Conservation (phyloP, 495 filamentous ascomycete species). For the Daldinia grandis region DNA sequence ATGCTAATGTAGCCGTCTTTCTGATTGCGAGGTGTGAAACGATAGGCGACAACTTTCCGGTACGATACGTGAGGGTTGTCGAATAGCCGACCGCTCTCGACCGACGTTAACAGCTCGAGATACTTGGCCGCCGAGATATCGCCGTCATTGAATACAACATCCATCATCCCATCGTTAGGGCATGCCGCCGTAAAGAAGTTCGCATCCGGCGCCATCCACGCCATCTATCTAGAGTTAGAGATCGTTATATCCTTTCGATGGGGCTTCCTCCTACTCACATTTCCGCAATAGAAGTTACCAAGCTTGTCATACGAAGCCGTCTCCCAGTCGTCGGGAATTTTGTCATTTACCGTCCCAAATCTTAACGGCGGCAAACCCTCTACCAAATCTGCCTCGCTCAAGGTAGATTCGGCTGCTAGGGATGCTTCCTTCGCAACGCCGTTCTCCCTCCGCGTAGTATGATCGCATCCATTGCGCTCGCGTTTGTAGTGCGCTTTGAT, state of each 20-base stretch:
- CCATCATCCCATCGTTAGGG: slow-evolving; percentile 84
- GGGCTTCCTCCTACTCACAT: slow-evolving; percentile 55
- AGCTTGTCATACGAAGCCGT: slow-evolving; percentile 75
- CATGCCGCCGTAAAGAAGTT: slow-evolving; percentile 90
- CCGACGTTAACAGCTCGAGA: slow-evolving; percentile 70
- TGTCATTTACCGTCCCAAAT: slow-evolving; percentile 80
- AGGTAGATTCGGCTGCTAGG: slow-evolving; percentile 23
- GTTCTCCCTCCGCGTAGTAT: slow-evolving; percentile 26
- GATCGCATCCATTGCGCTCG: slow-evolving; percentile 48
- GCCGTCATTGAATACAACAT: slow-evolving; percentile 82
- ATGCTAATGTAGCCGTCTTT: slow-evolving; percentile 87
- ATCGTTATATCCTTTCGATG: neutral
- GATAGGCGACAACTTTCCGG: slow-evolving; percentile 81
- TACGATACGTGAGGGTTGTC: slow-evolving; percentile 79
- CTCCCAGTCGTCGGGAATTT: slow-evolving; percentile 78
- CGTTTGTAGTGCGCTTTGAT: slow-evolving; percentile 77
- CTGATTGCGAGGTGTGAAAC: slow-evolving; percentile 77
- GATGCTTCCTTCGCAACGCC: slow-evolving; percentile 13
- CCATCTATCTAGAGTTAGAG: slow-evolving; percentile 65
- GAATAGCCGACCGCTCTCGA: slow-evolving; percentile 78
- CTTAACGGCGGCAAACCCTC: slow-evolving; percentile 74
- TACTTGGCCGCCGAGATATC: slow-evolving; percentile 70
- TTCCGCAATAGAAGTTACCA: slow-evolving; percentile 94
- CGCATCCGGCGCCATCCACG: slow-evolving; percentile 84
- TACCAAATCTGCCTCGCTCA: slow-evolving; percentile 29